A percentile compares a stretch with the other conserved stretches of the same genome.
Conservation (phyloP, 148 eudicot species). For the Fagopyrum esculentum region DNA sequence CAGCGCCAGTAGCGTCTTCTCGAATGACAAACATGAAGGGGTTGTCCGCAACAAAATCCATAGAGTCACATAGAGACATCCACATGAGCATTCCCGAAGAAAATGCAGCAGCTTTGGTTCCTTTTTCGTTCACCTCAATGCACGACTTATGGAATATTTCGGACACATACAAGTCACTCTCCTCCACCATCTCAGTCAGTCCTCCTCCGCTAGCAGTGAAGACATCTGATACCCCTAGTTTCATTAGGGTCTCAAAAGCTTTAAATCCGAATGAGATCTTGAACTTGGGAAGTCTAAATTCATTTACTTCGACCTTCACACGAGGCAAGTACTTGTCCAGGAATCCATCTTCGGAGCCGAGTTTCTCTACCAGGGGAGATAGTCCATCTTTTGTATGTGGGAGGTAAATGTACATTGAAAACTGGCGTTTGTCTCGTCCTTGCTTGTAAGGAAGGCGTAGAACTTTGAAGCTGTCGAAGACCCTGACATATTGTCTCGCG, state of each 20-base stretch:
- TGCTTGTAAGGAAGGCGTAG: slow-evolving; percentile 56
- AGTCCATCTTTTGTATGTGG: slow-evolving; percentile 57
- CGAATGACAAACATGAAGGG: slow-evolving; percentile 63
- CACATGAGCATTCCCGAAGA: no score
- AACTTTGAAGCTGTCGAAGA: slow-evolving; percentile 57
- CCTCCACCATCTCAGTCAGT: slow-evolving; percentile 67
- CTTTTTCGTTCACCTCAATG: slow-evolving; percentile 83
- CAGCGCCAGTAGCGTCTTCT: neutral
- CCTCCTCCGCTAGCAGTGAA: slow-evolving; percentile 35
- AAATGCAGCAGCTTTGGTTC: slow-evolving; percentile 74
- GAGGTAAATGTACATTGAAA: slow-evolving; percentile 69
- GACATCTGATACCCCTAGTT: slow-evolving; percentile 42
- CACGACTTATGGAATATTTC: slow-evolving; percentile 65
- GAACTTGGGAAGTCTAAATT: slow-evolving; percentile 58
- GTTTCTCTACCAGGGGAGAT: slow-evolving; percentile 35
- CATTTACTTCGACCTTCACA: slow-evolving; percentile 37
- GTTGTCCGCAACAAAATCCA: slow-evolving; percentile 86
- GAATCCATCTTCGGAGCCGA: slow-evolving; percentile 44
- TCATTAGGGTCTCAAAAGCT: slow-evolving; percentile 53
- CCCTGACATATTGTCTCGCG: slow-evolving; percentile 33
- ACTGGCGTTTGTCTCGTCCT: slow-evolving; percentile 56
- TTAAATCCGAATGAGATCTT: slow-evolving; percentile 68
- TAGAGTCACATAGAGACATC: no score
- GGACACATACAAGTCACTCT: slow-evolving; percentile 46
- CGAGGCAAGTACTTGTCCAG: slow-evolving; percentile 42